Evolutionary conservation across 176 grass and related monocot genomes (phyloP).

Genomic region (Aegilops tauschii): DNA sequence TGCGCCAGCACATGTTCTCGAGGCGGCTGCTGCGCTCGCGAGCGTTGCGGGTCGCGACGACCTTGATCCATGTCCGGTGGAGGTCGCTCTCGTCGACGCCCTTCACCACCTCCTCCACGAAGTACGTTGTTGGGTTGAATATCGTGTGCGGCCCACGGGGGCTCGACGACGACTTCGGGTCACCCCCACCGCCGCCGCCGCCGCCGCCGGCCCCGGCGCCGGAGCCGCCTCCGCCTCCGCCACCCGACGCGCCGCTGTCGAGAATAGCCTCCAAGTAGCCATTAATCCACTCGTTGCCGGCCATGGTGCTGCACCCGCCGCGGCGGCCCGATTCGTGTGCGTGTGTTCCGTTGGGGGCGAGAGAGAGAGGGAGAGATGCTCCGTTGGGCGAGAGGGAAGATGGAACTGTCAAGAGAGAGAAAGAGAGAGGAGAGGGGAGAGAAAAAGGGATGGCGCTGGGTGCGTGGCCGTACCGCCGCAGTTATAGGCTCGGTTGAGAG

Average conservation of each 20-base stretch:
- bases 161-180: slow-evolving; percentile 35
- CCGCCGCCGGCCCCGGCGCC: background rate
- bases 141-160: slow-evolving; percentile 51
- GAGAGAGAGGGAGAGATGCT: background rate
- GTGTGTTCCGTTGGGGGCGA: background rate
- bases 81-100: slow-evolving; percentile 97
- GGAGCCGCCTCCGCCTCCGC: background rate
- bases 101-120: slow-evolving; percentile 96
- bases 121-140: slow-evolving; percentile 94
- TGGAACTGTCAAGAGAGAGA: slow-evolving; percentile 32
- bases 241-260: slow-evolving; percentile 47
- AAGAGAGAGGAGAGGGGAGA: background rate
- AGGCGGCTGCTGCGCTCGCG: slow-evolving; percentile 75
- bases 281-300: slow-evolving; percentile 97
- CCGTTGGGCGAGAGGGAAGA: background rate
- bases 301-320: slow-evolving; percentile 14
- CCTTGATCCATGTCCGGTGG: slow-evolving; percentile 98
- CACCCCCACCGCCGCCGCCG: background rate
- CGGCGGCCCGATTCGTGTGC: background rate
- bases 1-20: slow-evolving; percentile 99
- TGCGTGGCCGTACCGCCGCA: background rate
- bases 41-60: slow-evolving; percentile 89
- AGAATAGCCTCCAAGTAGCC: slow-evolving; percentile 97
- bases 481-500: background rate
- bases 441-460: background rate